Percentiles rank a stretch among this genome's conserved stretches.
Conservation (phyloP, 1,139 yeast genomes). For the Yamadazyma trypodendri region DNA sequence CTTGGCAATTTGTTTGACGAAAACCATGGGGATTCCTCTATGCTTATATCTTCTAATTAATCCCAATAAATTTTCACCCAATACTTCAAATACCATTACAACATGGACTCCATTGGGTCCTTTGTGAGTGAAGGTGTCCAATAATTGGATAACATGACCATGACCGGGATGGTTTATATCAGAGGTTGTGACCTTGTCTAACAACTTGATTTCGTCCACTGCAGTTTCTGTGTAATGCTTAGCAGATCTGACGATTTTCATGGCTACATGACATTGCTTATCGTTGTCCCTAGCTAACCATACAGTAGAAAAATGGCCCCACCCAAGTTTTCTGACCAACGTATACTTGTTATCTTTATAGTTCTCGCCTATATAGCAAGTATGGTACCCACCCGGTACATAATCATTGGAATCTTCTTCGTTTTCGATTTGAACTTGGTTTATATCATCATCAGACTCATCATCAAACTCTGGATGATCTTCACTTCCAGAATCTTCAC, state of each 20-base stretch:
- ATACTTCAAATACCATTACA: constrained; percentile 85
- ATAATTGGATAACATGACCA: constrained; percentile 58
- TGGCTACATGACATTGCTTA: constrained; percentile 67
- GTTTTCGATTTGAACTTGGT: constrained; percentile 43
- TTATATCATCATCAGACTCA: constrained; percentile 35
- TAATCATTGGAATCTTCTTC: constrained; percentile 75
- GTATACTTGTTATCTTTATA: constrained; percentile 62
- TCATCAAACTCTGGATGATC: constrained; percentile 48
- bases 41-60: constrained; percentile 66
- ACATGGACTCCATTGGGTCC: constrained; percentile 80
- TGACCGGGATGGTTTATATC: constrained; percentile 64
- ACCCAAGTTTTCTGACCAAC: constrained; percentile 67
- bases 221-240: constrained; percentile 82
- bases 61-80: constrained; percentile 79
- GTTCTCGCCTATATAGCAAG: constrained; percentile 73
- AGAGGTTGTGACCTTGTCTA: constrained; percentile 46
- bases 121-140: constrained; percentile 64
- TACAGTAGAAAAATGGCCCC: constrained; percentile 54
- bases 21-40: constrained; percentile 69
- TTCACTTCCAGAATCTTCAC: constrained; percentile 25
- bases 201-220: constrained; percentile 72
- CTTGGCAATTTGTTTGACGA: constrained; percentile 78
- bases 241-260: constrained; percentile 80
- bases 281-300: constrained; percentile 56
- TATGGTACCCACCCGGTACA: constrained; percentile 83